Evolutionary conservation across 2,329 filamentous ascomycete species (phyloP), one percentile per base, ranked within the genome.

Genomic region (Magnaporthiopsis rhizophila): DNA sequence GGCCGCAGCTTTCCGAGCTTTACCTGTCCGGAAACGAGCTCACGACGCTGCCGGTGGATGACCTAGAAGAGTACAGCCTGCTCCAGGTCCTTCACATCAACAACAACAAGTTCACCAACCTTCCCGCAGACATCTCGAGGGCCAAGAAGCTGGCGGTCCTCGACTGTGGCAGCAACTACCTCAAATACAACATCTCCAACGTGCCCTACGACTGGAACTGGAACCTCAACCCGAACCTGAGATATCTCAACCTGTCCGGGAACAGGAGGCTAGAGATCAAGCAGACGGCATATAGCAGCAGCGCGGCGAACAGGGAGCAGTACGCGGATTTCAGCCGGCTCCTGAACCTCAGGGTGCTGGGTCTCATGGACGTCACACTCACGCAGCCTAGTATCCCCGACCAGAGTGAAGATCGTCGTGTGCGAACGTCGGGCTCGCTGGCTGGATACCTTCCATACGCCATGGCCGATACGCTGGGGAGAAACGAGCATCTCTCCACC

Each of bases 171-270:
- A 97, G 91, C 81, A 99, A 99, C 73, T 88, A 86, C 28, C 81
- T 99, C 65, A 99, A 98, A 76, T 99, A 99, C 83, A 99, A 99
- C 74, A 96, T 99, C 61, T 95, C 92, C 36, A 99, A 99, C 72
- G 97, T 96, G 82, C 95, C 94, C 0, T 99, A 99, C 73, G 95
- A 99, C 74, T 99, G 95, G 95, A 99, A 99, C 72, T 99, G 95
- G 95, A 98, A 98, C 72, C 91, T 95, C 82, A 99, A 99, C 72
- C 91, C 90, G 61, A 96, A 97, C 71, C 79, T 99, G 68, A 90
- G 93, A 67, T 99, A 96, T 72, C 87, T 99, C 67, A 99, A 98
- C 72, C 82, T 99, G 72, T 98, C 94, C 0, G 95, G 95, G 62
- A 99, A 99, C 79, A 97, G 97, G 76, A 88, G 94, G 62, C 79